These are phyloP conservation scores for Claviceps sp. DNA, from an alignment of 2,329 filamentous ascomycete species.

Conservation along the genomic window DNA sequence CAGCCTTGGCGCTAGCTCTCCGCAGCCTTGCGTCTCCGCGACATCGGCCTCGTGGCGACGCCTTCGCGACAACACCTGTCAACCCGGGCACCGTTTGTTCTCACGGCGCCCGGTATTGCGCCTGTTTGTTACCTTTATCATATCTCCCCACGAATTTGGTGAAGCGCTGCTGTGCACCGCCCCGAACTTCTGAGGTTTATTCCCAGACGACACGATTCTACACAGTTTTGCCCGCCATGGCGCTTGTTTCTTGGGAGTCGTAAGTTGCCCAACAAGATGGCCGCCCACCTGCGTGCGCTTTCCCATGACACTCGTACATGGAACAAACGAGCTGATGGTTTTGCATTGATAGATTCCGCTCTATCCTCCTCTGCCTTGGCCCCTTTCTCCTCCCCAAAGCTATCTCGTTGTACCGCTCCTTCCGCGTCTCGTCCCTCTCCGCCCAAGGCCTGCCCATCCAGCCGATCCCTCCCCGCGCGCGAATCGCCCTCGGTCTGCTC, in stretches of 20 bases:
- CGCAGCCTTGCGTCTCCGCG: no score
- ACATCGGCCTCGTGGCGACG: no score
- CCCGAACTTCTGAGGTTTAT: neutral
- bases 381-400: conserved; percentile 57
- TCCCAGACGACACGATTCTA: neutral
- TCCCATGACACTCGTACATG: neutral
- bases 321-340: neutral
- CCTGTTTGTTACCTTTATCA: no score
- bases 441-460: conserved; percentile 37
- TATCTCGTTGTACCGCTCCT: conserved; percentile 49
- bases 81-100: neutral
- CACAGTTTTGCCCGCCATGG: neutral
- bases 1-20: no score
- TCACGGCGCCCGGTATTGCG: neutral
- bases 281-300: neutral
- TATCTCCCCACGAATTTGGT: neutral
- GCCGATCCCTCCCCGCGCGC: conserved; percentile 38
- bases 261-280: neutral
- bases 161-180: neutral
- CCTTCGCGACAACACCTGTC: no score
- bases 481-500: conserved; percentile 48
- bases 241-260: conserved; percentile 9
- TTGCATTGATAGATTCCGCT: conserved; percentile 27
- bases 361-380: conserved; percentile 49
- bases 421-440: conserved; percentile 30